Base-by-base conservation (phyloP, 371 early-diverging fungal species). In the Globomyces sp. region DNA sequence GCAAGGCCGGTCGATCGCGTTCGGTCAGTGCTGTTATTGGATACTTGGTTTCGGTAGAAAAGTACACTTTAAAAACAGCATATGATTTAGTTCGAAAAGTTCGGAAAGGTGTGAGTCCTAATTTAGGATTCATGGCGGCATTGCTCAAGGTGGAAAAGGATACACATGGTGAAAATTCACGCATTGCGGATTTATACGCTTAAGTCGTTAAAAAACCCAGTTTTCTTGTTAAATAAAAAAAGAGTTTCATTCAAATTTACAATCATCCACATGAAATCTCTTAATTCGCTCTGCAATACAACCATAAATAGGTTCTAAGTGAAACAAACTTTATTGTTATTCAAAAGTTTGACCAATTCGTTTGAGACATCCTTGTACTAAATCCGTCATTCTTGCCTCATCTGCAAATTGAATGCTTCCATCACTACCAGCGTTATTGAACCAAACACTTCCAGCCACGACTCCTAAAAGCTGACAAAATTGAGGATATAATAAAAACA, bases 1-100 rank as follows among this genome's bases (percentile, higher is more conserved):
- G 93, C 77, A 88, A 89, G 66, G 92, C 92, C 1, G 93, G 93
- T 34, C 86, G 87, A 65, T 91, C 92, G 1, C 84, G 93, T 13
- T 91, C 91, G 0, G 90, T 87, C 4, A 90, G 90, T 0, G 89
- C 86, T 6, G 90, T 90, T 13, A 74, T 93, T 8, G 92, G 88
- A 0, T 90, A 89, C 66, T 67, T 93, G 49, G 87, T 93, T 40
- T 70, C 79, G 9, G 77, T 81, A 42, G 81, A 87, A 67, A 77
- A 80, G 40, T 88, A 89, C 88, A 80, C 89, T 2, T 72, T 93
- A 42, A 82, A 85, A 68, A 83, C 81, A 58, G 89, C 93, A 1
- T 91, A 90, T 70, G 79, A 86, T 6, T 86, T 86, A 65, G 90
- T 93, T 3, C 81, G 86, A 58, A 76, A 80, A 36, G 82, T 81